Evolutionary conservation across 225 moss, liverwort and hornwort genomes (phyloP).

Genomic region (Polytrichum formosum): DNA sequence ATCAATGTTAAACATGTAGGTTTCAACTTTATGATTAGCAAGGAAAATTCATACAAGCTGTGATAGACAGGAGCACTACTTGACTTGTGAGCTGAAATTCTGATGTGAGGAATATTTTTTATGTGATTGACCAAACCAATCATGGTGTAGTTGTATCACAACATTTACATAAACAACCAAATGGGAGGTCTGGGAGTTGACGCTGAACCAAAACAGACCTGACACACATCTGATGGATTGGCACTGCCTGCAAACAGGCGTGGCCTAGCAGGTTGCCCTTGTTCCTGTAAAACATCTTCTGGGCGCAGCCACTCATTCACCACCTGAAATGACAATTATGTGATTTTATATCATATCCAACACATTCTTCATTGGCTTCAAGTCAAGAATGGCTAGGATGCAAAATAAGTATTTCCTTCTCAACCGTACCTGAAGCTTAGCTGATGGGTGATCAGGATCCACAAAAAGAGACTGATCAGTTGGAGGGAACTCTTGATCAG

Average conservation of each 20-base stretch:
- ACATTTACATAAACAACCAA: too few relatives aligned
- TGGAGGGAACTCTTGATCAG: conserved; percentile 99
- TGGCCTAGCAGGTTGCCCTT: conserved; percentile 65
- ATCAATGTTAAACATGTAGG: conserved; percentile 6
- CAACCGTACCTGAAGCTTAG: conserved; percentile 79
- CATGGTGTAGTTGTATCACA: not conserved
- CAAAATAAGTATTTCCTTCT: too few relatives aligned
- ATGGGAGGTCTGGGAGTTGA: too few relatives aligned
- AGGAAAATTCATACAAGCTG: not conserved
- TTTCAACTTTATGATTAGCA: not conserved
- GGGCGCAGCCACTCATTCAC: conserved; percentile 93
- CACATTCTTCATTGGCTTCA: not conserved
- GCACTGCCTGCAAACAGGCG: conserved; percentile 84
- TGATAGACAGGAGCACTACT: too few relatives aligned
- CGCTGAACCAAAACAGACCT: conserved; percentile 42
- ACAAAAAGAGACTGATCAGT: conserved; percentile 84
- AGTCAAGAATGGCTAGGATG: too few relatives aligned
- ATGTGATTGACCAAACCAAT: not conserved
- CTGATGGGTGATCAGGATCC: conserved; percentile 72
- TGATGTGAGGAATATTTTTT: too few relatives aligned
- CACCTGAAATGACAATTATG: conserved; percentile 42
- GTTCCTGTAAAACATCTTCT: conserved; percentile 62
- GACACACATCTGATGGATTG: conserved; percentile 96
- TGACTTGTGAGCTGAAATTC: too few relatives aligned
- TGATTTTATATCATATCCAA: not conserved